Base-by-base conservation (phyloP, 2,329 filamentous ascomycete genomes). In the Trichoderma brevicompactum region DNA sequence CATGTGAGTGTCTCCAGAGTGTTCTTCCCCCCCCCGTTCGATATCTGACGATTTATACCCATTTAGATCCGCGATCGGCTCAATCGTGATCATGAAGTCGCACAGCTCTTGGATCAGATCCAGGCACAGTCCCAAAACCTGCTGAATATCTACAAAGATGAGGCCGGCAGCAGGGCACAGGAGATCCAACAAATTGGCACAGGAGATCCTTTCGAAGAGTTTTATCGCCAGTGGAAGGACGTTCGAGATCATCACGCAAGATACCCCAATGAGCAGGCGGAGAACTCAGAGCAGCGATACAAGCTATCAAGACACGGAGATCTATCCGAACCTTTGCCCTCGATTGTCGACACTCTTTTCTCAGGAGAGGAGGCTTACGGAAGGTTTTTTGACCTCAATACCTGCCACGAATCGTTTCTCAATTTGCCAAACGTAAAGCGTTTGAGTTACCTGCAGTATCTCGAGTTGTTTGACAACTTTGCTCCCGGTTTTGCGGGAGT, bases 311-410 rank as follows among this genome's bases (percentile, higher is more conserved):
- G 85, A 65, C 81, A 84, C 48, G 85, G 83, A 12, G 87, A 88
- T 49, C 89, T 90, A 69, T 86, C 87, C 56, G 87, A 90, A 53
- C 80, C 83, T 1, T 77, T 86, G 64, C 83, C 85, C 4, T 87
- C 86, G 49, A 87, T 94, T 60, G 89, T 97, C 54, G 94, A 98
- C 74, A 88, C 87, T 65, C 90, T 98, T 82, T 99, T 99, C 78
- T 96, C 93, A 0, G 95, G 95, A 68, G 96, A 99, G 78, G 95
- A 99, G 77, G 90, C 90, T 0, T 97, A 91, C 73, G 95, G 95
- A 49, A 90, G 92, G 71, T 99, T 92, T 78, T 91, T 99, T 73
- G 95, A 99, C 76, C 80, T 99, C 53, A 94, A 90, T 17, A 85
- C 83, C 44, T 86, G 89, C 70, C 94, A 98, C 77, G 94, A 98